A percentile compares a stretch with the other conserved stretches of the same genome.
phyloP scores from a whole-genome alignment of 129 eudicot species.

The Lonicera japonica region DNA sequence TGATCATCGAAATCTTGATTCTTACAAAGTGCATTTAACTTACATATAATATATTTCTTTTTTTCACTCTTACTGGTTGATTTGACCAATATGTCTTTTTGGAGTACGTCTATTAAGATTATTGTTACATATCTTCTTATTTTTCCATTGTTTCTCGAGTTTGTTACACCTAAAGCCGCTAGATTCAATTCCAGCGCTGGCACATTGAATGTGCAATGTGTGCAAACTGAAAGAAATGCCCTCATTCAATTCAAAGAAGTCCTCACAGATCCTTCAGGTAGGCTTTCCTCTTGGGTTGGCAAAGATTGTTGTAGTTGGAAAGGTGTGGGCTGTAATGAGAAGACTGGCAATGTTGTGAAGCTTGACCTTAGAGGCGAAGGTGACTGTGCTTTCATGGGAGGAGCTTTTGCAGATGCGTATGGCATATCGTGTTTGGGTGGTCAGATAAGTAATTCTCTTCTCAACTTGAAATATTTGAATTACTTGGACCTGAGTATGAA shows the following conservation, averaged over 20 bases:
- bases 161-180: no score
- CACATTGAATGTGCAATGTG: not conserved
- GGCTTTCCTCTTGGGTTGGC: conserved; percentile 23
- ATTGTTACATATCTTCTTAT: no score
- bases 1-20: no score
- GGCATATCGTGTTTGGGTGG: conserved; percentile 3
- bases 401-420: no score
- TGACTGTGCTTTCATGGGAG: no score
- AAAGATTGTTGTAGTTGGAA: conserved; percentile 32
- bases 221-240: conserved; percentile 14
- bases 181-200: not conserved
- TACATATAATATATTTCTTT: no score
- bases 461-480: conserved; percentile 8
- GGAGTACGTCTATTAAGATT: no score
- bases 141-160: no score
- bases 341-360: conserved; percentile 7
- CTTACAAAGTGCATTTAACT: no score
- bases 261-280: conserved; percentile 1
- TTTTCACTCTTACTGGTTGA: no score
- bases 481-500: conserved; percentile 22
- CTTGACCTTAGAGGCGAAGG: not conserved
- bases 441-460: conserved; percentile 11
- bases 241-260: conserved; percentile 4
- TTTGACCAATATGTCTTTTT: no score
- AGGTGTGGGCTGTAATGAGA: conserved; percentile 21